A percentile compares a stretch with the other conserved stretches of the same genome.
Conservation (phyloP, 352 stramenopile genomes). For the Phytophthora idaei region DNA sequence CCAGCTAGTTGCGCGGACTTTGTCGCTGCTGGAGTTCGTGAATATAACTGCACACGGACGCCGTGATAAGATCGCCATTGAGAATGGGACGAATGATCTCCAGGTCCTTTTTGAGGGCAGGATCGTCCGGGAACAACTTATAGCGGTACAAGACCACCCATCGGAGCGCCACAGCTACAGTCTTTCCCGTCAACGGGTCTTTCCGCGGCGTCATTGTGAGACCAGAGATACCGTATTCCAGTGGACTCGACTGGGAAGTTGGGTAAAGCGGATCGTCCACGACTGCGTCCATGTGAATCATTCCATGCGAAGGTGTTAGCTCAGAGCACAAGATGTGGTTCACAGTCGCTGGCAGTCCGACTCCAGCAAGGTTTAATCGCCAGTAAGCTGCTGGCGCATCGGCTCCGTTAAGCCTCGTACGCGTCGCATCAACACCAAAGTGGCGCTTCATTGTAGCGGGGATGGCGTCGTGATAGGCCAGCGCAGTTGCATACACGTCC, state of each 20-base stretch:
- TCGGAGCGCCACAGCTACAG: conserved; percentile 27
- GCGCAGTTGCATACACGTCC: conserved; percentile 28
- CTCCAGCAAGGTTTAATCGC: conserved; percentile 21
- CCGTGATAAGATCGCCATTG: conserved; percentile 43
- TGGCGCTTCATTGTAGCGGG: conserved; percentile 36
- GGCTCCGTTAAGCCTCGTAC: conserved; percentile 20
- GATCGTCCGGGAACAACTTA: conserved; percentile 30
- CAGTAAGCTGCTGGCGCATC: conserved; percentile 31
- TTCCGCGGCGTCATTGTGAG: conserved; percentile 27
- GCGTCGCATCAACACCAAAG: conserved; percentile 25
- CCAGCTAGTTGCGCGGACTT: not conserved
- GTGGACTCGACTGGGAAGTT: not conserved
- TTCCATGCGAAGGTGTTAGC: conserved; percentile 21
- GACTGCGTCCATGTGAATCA: conserved; percentile 41
- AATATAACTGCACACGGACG: conserved; percentile 32
- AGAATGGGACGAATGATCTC: conserved; percentile 31
- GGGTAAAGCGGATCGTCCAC: conserved; percentile 33
- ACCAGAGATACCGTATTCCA: conserved; percentile 25
- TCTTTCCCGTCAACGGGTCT: conserved; percentile 16
- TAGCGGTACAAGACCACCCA: conserved; percentile 38
- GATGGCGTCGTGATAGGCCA: conserved; percentile 32
- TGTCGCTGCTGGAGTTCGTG: conserved; percentile 17
- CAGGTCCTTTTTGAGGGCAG: conserved; percentile 25
- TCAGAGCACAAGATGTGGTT: conserved; percentile 38
- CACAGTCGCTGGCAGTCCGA: conserved; percentile 20